phyloP scores from a whole-genome alignment of 2,329 filamentous ascomycete genomes.

The Parafenestella ontariensis region DNA sequence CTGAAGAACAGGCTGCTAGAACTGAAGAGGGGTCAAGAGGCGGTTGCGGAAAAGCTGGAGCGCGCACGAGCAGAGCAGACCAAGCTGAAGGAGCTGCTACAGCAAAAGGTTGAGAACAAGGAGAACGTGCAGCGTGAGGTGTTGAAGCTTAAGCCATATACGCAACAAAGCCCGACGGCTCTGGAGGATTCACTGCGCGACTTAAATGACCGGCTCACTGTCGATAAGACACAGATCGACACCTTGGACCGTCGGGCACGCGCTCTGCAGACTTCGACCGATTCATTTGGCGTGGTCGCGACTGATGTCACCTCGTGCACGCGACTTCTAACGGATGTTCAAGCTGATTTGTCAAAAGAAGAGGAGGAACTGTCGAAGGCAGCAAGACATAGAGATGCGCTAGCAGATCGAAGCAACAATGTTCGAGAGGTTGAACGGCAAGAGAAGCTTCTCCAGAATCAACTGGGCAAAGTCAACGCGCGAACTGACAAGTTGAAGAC shows the following conservation, averaged over 20 bases:
- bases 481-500: conserved; percentile 83
- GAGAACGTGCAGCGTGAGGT: conserved; percentile 82
- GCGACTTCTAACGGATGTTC: conserved; percentile 87
- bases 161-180: conserved; percentile 83
- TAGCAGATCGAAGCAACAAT: conserved; percentile 86
- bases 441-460: conserved; percentile 81
- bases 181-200: conserved; percentile 84
- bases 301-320: conserved; percentile 88
- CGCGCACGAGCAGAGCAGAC: conserved; percentile 81
- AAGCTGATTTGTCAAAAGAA: conserved; percentile 83
- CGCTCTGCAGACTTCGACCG: conserved; percentile 87
- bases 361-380: conserved; percentile 87
- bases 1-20: conserved; percentile 83
- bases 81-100: conserved; percentile 73
- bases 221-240: conserved; percentile 86
- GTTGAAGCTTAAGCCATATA: conserved; percentile 88
- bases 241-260: conserved; percentile 84
- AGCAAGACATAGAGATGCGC: conserved; percentile 80
- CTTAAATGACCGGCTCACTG: conserved; percentile 76
- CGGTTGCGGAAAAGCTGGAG: conserved; percentile 81
- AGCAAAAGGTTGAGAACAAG: conserved; percentile 74
- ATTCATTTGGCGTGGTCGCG: conserved; percentile 84
- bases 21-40: conserved; percentile 80
- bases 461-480: conserved; percentile 84
- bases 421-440: conserved; percentile 90